Percentiles rank a stretch among this genome's conserved stretches.
phyloP scores from a whole-genome alignment of 2,329 filamentous ascomycete genomes.

The Microcyclospora pomicola region DNA sequence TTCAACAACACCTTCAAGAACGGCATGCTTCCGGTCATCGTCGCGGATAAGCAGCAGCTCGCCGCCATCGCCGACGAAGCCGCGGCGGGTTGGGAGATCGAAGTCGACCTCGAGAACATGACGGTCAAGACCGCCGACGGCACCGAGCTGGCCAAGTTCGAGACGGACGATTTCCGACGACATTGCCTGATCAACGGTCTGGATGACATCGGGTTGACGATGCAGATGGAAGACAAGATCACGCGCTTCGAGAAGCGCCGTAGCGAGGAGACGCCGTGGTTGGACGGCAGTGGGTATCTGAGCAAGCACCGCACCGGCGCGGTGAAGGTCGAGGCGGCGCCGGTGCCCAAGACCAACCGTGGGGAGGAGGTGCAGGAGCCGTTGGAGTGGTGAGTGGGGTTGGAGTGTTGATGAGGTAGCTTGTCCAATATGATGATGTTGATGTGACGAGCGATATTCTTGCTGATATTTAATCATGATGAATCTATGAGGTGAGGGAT shows the following conservation, averaged over 20 bases:
- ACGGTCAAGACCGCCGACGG: conserved; percentile 63
- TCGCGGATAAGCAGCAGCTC: conserved; percentile 53
- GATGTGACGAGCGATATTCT: too few relatives aligned
- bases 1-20: conserved; percentile 99
- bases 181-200: conserved; percentile 88
- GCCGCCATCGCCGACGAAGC: conserved; percentile 64
- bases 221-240: conserved; percentile 87
- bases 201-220: conserved; percentile 88
- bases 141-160: conserved; percentile 61
- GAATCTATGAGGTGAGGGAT: too few relatives aligned
- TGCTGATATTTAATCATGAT: too few relatives aligned
- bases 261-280: conserved; percentile 70
- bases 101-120: conserved; percentile 80
- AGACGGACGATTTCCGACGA: conserved; percentile 86
- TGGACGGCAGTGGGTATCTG: conserved; percentile 77
- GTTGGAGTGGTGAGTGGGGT: conserved; percentile 58
- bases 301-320: conserved; percentile 41
- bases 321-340: conserved; percentile 49
- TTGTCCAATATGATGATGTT: too few relatives aligned
- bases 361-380: conserved; percentile 75
- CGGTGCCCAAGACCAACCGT: conserved; percentile 77
- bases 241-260: conserved; percentile 65
- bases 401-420: too few relatives aligned
- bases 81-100: conserved; percentile 64
- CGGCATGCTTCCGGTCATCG: conserved; percentile 82